A percentile compares a stretch with the other conserved stretches of the same genome.
These are phyloP conservation scores for Thuidium tamariscinum DNA, from an alignment of 225 moss, liverwort and hornwort genomes.

Conservation along the genomic window DNA sequence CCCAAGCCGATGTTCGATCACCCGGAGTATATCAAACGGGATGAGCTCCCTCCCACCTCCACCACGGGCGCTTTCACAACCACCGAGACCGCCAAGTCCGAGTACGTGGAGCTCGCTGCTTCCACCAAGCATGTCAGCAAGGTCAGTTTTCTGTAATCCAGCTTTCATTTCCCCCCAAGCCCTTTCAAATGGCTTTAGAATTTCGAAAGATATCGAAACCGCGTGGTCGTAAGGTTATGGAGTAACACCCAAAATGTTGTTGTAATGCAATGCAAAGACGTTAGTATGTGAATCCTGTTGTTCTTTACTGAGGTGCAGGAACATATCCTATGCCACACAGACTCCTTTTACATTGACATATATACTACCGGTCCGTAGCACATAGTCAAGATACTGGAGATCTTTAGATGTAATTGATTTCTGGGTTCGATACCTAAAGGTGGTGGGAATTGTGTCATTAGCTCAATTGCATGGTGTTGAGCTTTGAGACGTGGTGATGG, in stretches of 20 bases:
- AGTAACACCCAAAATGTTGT: too few relatives aligned
- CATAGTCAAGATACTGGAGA: neutral
- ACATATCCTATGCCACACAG: too few relatives aligned
- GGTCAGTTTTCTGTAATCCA: neutral
- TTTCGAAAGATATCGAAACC: neutral
- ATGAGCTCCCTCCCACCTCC: slow-evolving; percentile 18
- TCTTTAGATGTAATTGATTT: neutral
- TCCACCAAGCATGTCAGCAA: slow-evolving; percentile 30
- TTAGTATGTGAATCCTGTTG: neutral
- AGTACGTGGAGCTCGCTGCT: slow-evolving; percentile 42
- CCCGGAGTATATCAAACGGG: slow-evolving; percentile 49
- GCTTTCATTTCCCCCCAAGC: neutral
- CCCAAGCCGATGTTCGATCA: slow-evolving; percentile 56
- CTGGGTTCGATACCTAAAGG: neutral
- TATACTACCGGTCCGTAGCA: too few relatives aligned
- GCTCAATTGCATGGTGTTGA: neutral
- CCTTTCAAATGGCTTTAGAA: neutral
- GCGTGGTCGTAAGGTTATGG: neutral
- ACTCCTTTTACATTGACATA: neutral
- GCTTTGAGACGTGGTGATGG: neutral
- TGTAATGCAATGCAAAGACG: neutral
- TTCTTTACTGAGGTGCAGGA: neutral
- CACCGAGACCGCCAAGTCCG: slow-evolving; percentile 32
- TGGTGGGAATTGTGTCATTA: neutral
- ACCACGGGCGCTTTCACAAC: slow-evolving; percentile 35